Evolutionary conservation across 495 filamentous ascomycete species (phyloP), one percentile per base, ranked within the genome.

Genomic region (Daldinia bambusicola): DNA sequence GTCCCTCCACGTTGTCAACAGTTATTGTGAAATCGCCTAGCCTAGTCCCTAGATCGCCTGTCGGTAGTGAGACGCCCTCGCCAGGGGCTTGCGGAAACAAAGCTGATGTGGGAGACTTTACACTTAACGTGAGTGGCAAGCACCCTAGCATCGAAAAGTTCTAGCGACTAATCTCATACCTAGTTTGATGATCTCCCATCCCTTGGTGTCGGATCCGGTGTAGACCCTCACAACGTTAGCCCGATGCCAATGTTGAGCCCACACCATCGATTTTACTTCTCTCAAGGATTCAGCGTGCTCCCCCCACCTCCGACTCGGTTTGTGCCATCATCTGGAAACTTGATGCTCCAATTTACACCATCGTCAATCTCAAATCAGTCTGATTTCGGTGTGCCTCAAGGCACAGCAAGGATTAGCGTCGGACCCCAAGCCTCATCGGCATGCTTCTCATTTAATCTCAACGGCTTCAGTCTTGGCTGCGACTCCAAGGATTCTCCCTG

Each of bases 121-220:
- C 66, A 16, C 69, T 70, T 43, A 70, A 40, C 59, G 80, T 71
- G 52, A 76, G 57, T 76, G 61, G 52, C 30, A 41, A 63, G 10
- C 14, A 6, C 48, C 8, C 40, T 32, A 1, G 22, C 18, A 6
- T 1, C 38, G 26, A 50, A 6, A 4, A 5, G 13, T 48, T 1
- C 2, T 52, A 13, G 31, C 14, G 14, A 14, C 71, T 76, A 57
- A 76, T 37, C 13, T 18, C 26, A 7, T 32, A 6, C 38, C n/a
- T 32, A 82, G 79, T 82, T 83, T 52, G 81, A 83, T 60, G 80
- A 83, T 50, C 71, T 82, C 32, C 75, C 77, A n/a, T 66, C 68
- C 10, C 61, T 76, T 32, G 55, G 51, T 4, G 51, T 60, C 6
- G 68, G 52, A 10, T 67, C 77, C 8, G 69, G 61, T 13, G 61